Conservation (phyloP, 164 flowering plant species). For the Umbellularia californica region DNA sequence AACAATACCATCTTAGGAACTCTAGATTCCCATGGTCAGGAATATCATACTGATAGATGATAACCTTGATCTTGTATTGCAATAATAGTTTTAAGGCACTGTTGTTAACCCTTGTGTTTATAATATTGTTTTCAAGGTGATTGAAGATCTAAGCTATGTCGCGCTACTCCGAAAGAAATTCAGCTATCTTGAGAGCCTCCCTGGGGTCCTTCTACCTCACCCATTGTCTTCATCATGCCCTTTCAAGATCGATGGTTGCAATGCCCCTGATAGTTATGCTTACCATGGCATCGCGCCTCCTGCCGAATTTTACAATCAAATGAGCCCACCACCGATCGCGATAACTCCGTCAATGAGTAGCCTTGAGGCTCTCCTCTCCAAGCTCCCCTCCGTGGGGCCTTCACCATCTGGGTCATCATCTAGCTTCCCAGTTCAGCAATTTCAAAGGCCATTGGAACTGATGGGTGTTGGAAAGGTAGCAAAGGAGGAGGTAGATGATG, state of each 20-base stretch:
- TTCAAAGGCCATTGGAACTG: slow-evolving; percentile 30
- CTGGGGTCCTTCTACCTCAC: slow-evolving; percentile 92
- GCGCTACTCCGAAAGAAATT: slow-evolving; percentile 72
- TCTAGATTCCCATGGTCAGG: too few relatives aligned
- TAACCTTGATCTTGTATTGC: too few relatives aligned
- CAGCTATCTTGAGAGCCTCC: slow-evolving; percentile 87
- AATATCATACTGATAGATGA: too few relatives aligned
- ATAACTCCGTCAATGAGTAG: slow-evolving; percentile 96
- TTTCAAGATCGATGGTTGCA: slow-evolving; percentile 29
- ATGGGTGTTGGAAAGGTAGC: slow-evolving; percentile 32
- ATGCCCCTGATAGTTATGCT: slow-evolving; percentile 41
- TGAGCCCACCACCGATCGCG: slow-evolving; percentile 34
- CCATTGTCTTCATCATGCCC: slow-evolving; percentile 80
- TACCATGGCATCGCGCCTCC: slow-evolving; percentile 5
- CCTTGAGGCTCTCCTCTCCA: slow-evolving; percentile 90
- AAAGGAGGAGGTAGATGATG: slow-evolving; percentile 48
- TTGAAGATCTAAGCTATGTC: slow-evolving; percentile 81
- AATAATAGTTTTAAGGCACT: too few relatives aligned
- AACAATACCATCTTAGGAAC: too few relatives aligned
- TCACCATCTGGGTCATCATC: slow-evolving; percentile 25
- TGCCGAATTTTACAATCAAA: slow-evolving; percentile 30
- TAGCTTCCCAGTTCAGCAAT: slow-evolving; percentile 16
- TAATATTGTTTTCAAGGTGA: slow-evolving; percentile 39
- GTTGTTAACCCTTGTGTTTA: background rate
- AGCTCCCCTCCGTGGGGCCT: slow-evolving; percentile 87